Evolutionary conservation across 73 alveolate species (phyloP), one percentile per base, ranked within the genome.

Genomic region (Durusdinium trenchii): DNA sequence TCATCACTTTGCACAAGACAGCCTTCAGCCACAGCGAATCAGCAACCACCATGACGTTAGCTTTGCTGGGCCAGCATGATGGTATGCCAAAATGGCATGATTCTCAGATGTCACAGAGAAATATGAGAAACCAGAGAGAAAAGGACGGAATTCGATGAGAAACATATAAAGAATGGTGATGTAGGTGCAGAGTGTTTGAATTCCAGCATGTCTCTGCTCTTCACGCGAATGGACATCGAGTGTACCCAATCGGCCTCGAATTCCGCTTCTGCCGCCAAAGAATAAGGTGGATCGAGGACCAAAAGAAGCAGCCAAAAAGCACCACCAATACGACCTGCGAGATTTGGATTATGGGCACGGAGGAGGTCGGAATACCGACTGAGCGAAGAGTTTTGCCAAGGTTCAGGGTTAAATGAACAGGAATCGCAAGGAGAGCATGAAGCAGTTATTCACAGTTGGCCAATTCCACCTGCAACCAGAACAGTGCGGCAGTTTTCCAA

Each of bases 271-370:
- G 23, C 23, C 32, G 69, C 32, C 69, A 57, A 57, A 16, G 69
- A 57, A 57, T n/a, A 28, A 91, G 98, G 98, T 71, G 23, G 35
- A 43, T 42, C 43, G 98, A 91, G 26, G 98, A 91, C 76, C 86
- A n/a, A 35, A 91, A 91, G 76, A 91, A 91, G 78, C 98, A 91
- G 76, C 98, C 98, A 30, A 91, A 91, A 54, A 91, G 98, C 78
- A 3, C 35, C 75, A 91, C 98, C 87, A 47, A 69, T 78, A 81
- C 98, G 48, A 69, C 78, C n/a, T 91, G 98, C 45, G 98, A 91
- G 43, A 26, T 91, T 16, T 42, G 76, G 35, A 54, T 91, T 38
- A 91, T 91, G 98, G 98, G 98, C 76, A 47, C 98, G 26, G 90
- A 91, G 14, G 98, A 91, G 91, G 91, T 47, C 38, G 23, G 69